phyloP scores from a whole-genome alignment of 2,329 filamentous ascomycete species.

The Aureobasidium namibiae region DNA sequence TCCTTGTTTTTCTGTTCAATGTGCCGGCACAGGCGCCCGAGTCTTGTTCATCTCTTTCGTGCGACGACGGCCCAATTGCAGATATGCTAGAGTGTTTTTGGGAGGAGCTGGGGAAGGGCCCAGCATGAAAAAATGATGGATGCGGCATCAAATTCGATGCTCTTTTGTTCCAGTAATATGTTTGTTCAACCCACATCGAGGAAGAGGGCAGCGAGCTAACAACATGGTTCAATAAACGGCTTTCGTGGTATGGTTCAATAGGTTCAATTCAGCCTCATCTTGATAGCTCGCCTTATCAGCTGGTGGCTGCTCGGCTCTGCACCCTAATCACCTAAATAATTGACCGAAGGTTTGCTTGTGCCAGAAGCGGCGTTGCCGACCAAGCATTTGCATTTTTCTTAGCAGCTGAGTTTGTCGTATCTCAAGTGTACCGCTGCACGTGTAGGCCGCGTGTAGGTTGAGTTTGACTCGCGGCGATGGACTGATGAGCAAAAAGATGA shows the following conservation, averaged over 20 bases:
- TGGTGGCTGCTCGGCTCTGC: background rate
- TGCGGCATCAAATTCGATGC: slow-evolving; percentile 2
- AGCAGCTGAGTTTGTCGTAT: background rate
- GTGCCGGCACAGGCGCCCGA: slow-evolving; percentile 7
- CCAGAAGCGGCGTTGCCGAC: background rate
- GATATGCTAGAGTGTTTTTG: slow-evolving; percentile 3
- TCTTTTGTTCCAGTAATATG: background rate
- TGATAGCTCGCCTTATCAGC: background rate
- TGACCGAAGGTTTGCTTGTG: background rate
- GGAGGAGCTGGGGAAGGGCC: background rate
- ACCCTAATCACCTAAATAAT: background rate
- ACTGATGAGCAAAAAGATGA: background rate
- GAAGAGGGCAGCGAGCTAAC: background rate
- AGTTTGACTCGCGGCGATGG: background rate
- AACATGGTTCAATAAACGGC: background rate
- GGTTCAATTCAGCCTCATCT: background rate
- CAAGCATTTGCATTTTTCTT: background rate
- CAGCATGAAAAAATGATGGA: slow-evolving; percentile 4
- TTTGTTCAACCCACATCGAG: background rate
- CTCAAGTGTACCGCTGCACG: background rate
- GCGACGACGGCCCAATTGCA: slow-evolving; percentile 4
- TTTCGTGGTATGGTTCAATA: background rate
- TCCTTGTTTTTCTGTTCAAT: background rate
- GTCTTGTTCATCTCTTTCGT: slow-evolving; percentile 1
- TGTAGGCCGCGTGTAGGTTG: background rate